Evolutionary conservation across 2,329 filamentous ascomycete species (phyloP).

Genomic region (Juglanconis sp.): DNA sequence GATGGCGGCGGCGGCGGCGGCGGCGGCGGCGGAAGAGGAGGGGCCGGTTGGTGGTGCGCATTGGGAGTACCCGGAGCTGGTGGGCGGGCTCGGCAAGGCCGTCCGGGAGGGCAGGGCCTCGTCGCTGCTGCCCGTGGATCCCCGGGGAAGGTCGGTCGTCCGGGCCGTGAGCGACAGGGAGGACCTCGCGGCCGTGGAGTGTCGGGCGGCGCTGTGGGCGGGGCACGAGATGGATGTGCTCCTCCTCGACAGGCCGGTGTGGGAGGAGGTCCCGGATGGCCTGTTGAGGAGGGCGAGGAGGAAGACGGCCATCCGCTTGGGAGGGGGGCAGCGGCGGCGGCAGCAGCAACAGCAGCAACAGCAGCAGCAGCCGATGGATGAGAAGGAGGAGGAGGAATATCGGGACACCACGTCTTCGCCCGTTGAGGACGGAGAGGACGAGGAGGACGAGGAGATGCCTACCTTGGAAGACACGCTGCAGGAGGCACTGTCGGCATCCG

Average conservation of each 20-base stretch:
- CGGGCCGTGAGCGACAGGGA: slow-evolving; percentile 18
- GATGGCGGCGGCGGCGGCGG: neutral
- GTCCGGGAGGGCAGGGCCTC: slow-evolving; percentile 1
- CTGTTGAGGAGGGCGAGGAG: slow-evolving; percentile 21
- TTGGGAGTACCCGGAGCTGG: slow-evolving; percentile 32
- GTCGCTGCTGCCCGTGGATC: slow-evolving; percentile 14
- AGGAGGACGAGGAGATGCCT: slow-evolving; percentile 20
- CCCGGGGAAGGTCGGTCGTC: slow-evolving; percentile 19
- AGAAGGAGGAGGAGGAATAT: neutral
- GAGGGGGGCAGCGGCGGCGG: neutral
- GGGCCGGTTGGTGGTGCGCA: slow-evolving; percentile 13
- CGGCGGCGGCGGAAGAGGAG: neutral
- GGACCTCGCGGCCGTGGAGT: slow-evolving; percentile 27
- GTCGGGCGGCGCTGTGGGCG: slow-evolving; percentile 33
- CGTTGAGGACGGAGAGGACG: neutral
- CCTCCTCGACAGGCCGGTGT: slow-evolving; percentile 27
- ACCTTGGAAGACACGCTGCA: slow-evolving; percentile 27
- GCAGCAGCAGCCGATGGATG: no score
- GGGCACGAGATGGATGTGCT: slow-evolving; percentile 27
- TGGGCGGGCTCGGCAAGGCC: slow-evolving; percentile 13
- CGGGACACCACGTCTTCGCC: neutral
- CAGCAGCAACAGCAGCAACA: no score
- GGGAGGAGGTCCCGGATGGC: slow-evolving; percentile 21
- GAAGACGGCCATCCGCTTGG: neutral
- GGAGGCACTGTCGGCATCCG: slow-evolving; percentile 19